phyloP scores from a whole-genome alignment of 148 eudicot species.

The Oxyria digyna region DNA sequence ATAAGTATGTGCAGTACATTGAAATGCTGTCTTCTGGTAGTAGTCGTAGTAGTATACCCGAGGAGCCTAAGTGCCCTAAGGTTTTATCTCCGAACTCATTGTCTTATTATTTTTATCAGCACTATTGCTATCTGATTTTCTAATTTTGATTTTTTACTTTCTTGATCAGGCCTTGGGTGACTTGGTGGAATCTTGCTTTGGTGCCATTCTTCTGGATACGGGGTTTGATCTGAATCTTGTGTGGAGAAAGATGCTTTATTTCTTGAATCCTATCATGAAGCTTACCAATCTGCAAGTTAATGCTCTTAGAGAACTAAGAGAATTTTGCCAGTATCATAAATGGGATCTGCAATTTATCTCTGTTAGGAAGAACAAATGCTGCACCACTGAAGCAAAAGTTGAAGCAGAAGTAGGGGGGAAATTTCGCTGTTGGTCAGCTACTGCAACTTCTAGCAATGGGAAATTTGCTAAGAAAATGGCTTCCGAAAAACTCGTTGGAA shows the following conservation, averaged over 20 bases:
- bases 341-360: slow-evolving; percentile 32
- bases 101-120: not conserved
- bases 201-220: slow-evolving; percentile 76
- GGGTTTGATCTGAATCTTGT: slow-evolving; percentile 65
- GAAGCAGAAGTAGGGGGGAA: slow-evolving; percentile 13
- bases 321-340: slow-evolving; percentile 55
- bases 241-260: slow-evolving; percentile 63
- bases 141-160: not conserved
- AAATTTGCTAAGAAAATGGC: slow-evolving; percentile 57
- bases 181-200: slow-evolving; percentile 84
- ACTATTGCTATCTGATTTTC: no score
- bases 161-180: slow-evolving; percentile 79
- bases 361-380: slow-evolving; percentile 28
- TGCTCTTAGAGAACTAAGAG: slow-evolving; percentile 66
- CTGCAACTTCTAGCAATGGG: slow-evolving; percentile 33
- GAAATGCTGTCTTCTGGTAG: slow-evolving; percentile 18
- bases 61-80: slow-evolving; percentile 82
- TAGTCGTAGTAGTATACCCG: slow-evolving; percentile 18
- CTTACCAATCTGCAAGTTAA: slow-evolving; percentile 46
- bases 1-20: slow-evolving; percentile 35
- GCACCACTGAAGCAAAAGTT: slow-evolving; percentile 39
- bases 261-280: slow-evolving; percentile 55
- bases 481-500: slow-evolving; percentile 26
- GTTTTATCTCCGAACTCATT: slow-evolving; percentile 18
- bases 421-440: slow-evolving; percentile 21